Percentiles rank a stretch among this genome's conserved stretches.
These are phyloP conservation scores for Conticribra guillardii DNA, from an alignment of 108 stramenopile genomes.

Conservation along the genomic window DNA sequence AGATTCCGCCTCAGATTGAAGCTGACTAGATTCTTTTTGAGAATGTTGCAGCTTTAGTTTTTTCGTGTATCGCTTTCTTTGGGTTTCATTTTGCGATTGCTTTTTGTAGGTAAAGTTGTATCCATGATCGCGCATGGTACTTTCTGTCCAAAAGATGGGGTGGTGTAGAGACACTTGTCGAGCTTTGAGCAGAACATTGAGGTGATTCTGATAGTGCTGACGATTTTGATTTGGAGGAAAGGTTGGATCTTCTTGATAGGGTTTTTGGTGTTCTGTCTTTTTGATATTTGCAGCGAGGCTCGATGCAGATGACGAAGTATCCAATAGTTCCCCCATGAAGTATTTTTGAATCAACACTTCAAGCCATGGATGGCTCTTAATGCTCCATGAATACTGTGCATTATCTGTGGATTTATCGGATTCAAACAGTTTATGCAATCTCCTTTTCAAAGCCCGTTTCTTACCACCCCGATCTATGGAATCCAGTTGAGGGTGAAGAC, in stretches of 20 bases:
- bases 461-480: conserved; percentile 7
- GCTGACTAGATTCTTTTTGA: conserved; percentile 18
- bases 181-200: conserved; percentile 30
- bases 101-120: conserved; percentile 1
- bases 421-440: conserved; percentile 25
- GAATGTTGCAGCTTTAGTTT: conserved; percentile 14
- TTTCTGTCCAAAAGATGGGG: conserved; percentile 37
- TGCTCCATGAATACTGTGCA: conserved; percentile 26
- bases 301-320: conserved; percentile 6
- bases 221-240: conserved; percentile 54
- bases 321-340: conserved; percentile 36
- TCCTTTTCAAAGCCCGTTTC: conserved; percentile 31
- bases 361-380: conserved; percentile 44
- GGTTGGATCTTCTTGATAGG: conserved; percentile 32
- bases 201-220: conserved; percentile 14
- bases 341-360: conserved; percentile 26
- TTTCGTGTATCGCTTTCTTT: conserved; percentile 7
- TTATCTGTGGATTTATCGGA: neutral
- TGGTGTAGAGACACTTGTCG: conserved; percentile 31
- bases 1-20: conserved; percentile 25
- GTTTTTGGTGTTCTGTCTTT: neutral
- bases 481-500: conserved; percentile 23
- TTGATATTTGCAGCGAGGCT: neutral
- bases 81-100: neutral
- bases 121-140: conserved; percentile 18